Evolutionary conservation across 306 rosid species (phyloP).

Genomic region (Inga laurina): DNA sequence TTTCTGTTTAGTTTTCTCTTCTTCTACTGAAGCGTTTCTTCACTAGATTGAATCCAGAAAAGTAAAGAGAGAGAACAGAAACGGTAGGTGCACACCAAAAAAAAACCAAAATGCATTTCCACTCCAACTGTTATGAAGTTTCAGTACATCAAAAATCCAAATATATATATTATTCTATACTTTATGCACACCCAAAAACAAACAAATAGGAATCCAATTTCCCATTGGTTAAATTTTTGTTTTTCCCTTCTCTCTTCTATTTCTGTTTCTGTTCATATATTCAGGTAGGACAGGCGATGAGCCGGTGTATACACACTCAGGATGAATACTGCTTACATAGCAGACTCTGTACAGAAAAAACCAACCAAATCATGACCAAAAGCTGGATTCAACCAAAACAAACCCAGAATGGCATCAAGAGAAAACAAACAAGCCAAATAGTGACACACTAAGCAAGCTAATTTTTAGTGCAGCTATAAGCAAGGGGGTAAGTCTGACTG

Average conservation of each 20-base stretch:
- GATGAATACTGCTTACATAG: slow-evolving; percentile 52
- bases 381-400: slow-evolving; percentile 46
- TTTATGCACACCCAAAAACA: slow-evolving; percentile 62
- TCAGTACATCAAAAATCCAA: slow-evolving; percentile 60
- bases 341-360: slow-evolving; percentile 63
- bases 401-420: slow-evolving; percentile 53
- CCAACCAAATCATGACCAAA: slow-evolving; percentile 42
- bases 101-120: slow-evolving; percentile 62
- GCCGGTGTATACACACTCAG: slow-evolving; percentile 73
- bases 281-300: slow-evolving; percentile 50
- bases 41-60: background rate
- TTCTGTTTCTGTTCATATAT: slow-evolving; percentile 44
- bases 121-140: slow-evolving; percentile 60
- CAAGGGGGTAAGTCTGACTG: slow-evolving; percentile 31
- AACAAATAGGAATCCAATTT: slow-evolving; percentile 48
- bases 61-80: slow-evolving; percentile 21
- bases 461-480: slow-evolving; percentile 41
- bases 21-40: background rate
- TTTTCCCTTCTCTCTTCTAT: slow-evolving; percentile 27
- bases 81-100: slow-evolving; percentile 66
- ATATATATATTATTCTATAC: slow-evolving; percentile 50
- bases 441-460: slow-evolving; percentile 65
- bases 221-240: slow-evolving; percentile 36
- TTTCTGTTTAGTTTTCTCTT: slow-evolving; percentile 5
- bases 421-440: slow-evolving; percentile 51